Percentiles rank a stretch among this genome's conserved stretches.
These are phyloP conservation scores for Populus simonii DNA, from an alignment of 345 rosid species.

Conservation along the genomic window DNA sequence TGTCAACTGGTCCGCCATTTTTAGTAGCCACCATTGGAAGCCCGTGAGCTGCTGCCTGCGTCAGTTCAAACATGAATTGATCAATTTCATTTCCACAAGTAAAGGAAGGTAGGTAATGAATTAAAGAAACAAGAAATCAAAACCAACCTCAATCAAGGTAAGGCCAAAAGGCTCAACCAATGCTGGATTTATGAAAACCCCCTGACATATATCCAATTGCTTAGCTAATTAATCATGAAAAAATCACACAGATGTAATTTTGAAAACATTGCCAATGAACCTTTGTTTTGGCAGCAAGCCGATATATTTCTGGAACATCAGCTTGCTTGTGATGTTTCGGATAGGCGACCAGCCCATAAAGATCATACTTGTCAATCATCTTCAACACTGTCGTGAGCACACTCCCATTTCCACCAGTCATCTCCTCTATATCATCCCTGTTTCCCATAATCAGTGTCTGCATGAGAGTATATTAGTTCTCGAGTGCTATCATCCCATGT, in stretches of 20 bases:
- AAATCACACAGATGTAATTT: not conserved
- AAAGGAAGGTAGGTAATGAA: not conserved
- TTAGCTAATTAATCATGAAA: slow-evolving; percentile 10
- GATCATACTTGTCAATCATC: slow-evolving; percentile 87
- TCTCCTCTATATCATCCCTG: slow-evolving; percentile 82
- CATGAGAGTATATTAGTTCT: slow-evolving; percentile 9
- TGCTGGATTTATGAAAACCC: slow-evolving; percentile 98
- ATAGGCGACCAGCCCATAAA: slow-evolving; percentile 86
- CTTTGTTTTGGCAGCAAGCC: slow-evolving; percentile 92
- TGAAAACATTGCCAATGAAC: slow-evolving; percentile 25
- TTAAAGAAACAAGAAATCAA: not conserved
- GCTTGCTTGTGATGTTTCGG: slow-evolving; percentile 96
- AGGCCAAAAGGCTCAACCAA: slow-evolving; percentile 97
- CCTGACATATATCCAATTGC: slow-evolving; percentile 40
- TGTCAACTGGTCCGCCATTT: slow-evolving; percentile 98
- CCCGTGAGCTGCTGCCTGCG: slow-evolving; percentile 97
- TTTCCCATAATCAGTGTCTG: slow-evolving; percentile 95
- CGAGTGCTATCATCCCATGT: not conserved
- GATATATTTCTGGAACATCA: slow-evolving; percentile 93
- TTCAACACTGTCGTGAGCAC: slow-evolving; percentile 81
- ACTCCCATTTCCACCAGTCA: slow-evolving; percentile 74
- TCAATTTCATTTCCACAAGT: slow-evolving; percentile 2
- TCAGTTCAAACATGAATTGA: slow-evolving; percentile 9
- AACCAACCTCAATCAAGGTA: slow-evolving; percentile 85
- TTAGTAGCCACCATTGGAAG: slow-evolving; percentile 98